These are phyloP conservation scores for Paecilomyces sp. DNA, from an alignment of 2,329 filamentous ascomycete genomes.

Conservation along the genomic window DNA sequence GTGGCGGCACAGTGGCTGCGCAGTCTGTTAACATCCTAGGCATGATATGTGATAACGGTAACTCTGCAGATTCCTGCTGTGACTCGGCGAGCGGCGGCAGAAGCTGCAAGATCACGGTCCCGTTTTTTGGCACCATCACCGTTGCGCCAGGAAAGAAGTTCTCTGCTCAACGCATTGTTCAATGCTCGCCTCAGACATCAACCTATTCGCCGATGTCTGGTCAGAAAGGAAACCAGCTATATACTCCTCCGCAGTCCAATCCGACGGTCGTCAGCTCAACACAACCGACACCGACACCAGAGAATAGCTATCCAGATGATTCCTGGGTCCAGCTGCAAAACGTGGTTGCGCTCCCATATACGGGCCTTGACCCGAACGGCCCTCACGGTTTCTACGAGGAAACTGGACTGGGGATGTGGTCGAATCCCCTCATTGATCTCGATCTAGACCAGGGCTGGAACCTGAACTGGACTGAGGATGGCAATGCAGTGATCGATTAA, in stretches of 20 bases:
- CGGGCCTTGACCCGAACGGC: conserved; percentile 14
- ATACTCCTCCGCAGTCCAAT: conserved; percentile 19
- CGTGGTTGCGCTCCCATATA: conserved; percentile 9
- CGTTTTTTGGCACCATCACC: conserved; percentile 40
- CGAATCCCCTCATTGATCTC: conserved; percentile 20
- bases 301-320: conserved; percentile 9
- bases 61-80: conserved; percentile 7
- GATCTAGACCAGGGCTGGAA: conserved; percentile 35
- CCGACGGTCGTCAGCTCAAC: background rate
- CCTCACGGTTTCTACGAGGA: conserved; percentile 18
- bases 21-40: conserved; percentile 37
- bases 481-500: background rate
- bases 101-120: conserved; percentile 36
- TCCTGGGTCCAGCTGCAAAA: conserved; percentile 15
- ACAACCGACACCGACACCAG: conserved; percentile 1
- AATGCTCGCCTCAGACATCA: conserved; percentile 5
- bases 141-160: conserved; percentile 29
- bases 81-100: background rate
- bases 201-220: conserved; percentile 1
- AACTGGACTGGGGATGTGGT: conserved; percentile 17
- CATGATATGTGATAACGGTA: conserved; percentile 21
- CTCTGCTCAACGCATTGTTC: conserved; percentile 6
- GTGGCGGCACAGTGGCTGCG: conserved; percentile 36
- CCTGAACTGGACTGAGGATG: conserved; percentile 27
- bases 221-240: conserved; percentile 10